A percentile compares a stretch with the other conserved stretches of the same genome.
phyloP scores from a whole-genome alignment of 2,329 filamentous ascomycete genomes.

The Xylaria sp. region DNA sequence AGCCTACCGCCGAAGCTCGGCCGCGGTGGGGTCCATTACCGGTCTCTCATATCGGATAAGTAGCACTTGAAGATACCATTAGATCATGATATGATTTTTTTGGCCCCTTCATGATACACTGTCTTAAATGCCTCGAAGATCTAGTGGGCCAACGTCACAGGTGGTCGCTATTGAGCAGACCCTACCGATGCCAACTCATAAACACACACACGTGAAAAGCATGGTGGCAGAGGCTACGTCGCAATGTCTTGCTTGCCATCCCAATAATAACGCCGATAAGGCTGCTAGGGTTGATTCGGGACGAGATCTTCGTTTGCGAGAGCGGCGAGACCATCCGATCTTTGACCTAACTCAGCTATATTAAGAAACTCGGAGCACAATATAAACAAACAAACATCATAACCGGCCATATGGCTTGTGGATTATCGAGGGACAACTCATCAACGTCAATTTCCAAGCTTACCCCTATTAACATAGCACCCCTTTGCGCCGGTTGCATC shows the following conservation, averaged over 20 bases:
- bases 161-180: constrained; percentile 16
- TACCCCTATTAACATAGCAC: constrained; percentile 23
- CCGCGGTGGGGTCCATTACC: constrained; percentile 27
- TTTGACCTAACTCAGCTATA: constrained; percentile 14
- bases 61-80: constrained; percentile 4
- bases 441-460: constrained; percentile 18
- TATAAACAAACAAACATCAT: constrained; percentile 31
- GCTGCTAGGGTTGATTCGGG: constrained; percentile 7
- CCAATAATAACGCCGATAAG: constrained; percentile 11
- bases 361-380: constrained; percentile 4
- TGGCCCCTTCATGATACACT: constrained; percentile 17
- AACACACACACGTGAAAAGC: constrained; percentile 2
- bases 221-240: constrained; percentile 7
- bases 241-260: constrained; percentile 4
- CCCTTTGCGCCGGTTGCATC: constrained; percentile 18
- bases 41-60: constrained; percentile 19
- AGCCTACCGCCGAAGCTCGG: constrained; percentile 23
- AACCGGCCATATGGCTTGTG: neutral
- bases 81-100: constrained; percentile 25
- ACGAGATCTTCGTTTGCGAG: constrained; percentile 14
- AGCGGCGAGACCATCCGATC: constrained; percentile 18
- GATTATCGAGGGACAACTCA: constrained; percentile 29
- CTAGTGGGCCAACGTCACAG: constrained; percentile 21
- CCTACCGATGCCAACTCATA: constrained; percentile 30
- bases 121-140: constrained; percentile 13